Base-by-base conservation (phyloP, 2,329 filamentous ascomycete genomes). In the Venturia effusa region DNA sequence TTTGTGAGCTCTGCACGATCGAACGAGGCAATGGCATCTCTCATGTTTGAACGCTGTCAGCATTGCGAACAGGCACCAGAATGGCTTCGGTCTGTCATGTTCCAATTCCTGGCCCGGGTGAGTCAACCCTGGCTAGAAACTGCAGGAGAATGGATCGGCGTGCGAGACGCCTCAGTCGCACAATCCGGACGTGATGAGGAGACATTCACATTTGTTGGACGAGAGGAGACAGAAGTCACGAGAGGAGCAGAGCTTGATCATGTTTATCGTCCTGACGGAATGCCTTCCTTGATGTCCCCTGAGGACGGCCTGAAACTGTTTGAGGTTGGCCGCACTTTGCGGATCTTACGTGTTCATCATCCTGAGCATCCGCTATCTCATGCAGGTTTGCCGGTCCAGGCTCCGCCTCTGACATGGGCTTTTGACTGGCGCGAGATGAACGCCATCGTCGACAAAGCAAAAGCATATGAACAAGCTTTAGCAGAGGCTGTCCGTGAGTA, bases 241-340 rank as follows among this genome's bases (percentile, higher is more conserved):
- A 6, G 70, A 69, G 11, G 68, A 70, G 17, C 66, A 70, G 79
- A 80, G 82, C 45, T 82, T 84, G 84, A 88, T 66, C 89, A 84
- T 68, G 75, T 84, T 6, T 80, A 92, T 39, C 84, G 88, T 66
- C 78, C 80, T 27, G 77, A 82, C 34, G 83, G 83, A 66, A 85
- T 94, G 75, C 90, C 90, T 0, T 78, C 80, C 1, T 94, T 94
- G 68, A 80, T 95, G 55, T 82, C 86, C 0, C 73, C 78, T 5
- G 89, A 94, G 64, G 83, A 92, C 67, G 86, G 85, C 3, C 81
- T 83, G 61, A 78, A 81, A 5, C 84, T 94, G n/a, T 92, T 93
- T 67, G 90, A 95, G 71, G 88, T 87, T 3, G 91, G 90, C 4
- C 84, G 83, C 69, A 93, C 88, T 71, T 75, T 96, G 59, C 84